Base-by-base conservation (phyloP, 2,329 filamentous ascomycete species). In the Cyanodermella asteris region DNA sequence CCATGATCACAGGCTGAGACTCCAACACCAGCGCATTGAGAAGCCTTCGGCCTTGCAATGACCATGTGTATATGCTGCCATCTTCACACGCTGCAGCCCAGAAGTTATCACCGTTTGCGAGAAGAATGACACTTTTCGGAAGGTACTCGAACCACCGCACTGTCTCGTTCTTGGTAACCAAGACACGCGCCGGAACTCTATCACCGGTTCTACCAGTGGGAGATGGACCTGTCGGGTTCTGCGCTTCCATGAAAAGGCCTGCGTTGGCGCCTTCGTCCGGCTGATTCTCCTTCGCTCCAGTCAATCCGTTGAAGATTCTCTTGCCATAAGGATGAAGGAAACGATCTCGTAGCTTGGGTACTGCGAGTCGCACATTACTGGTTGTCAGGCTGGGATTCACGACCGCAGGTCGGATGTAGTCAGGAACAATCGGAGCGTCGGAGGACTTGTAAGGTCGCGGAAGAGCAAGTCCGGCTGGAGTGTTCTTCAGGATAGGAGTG, bases 21-120 rank as follows among this genome's bases (percentile, higher is more conserved):
- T 97, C 87, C 10, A 94, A 54, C 5, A 93, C 64, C 34, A 93
- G 61, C 4, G 82, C 71, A 39, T 78, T 91, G 28, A 91, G 57
- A 13, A 91, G 56, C 26, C 90, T 67, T 32, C 90, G 68, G 8
- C 87, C 87, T 9, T 82, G 80, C 2, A 84, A 80, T 2, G 82
- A 84, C 82, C 87, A 97, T 6, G 78, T 64, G 42, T 91, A 78
- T 6, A 97, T 46, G 11, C 72, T 78, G 10, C 81, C 87, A 41
- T 94, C 87, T 45, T 97, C 87, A 40, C 82, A 93, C 7, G 76
- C 82, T 10, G 74, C 84, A 0, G 77, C 74, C 76, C 87, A 97
- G 43, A 94, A 82, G 36, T 75, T 70, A 38, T 73, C 71, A 45
- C 81, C 94, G 3, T 81, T 90, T 0, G 84, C 87, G 2, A 90